Evolutionary conservation across 352 stramenopile species (phyloP), one percentile per base, ranked within the genome.

Genomic region (Phytophthora palmivora): DNA sequence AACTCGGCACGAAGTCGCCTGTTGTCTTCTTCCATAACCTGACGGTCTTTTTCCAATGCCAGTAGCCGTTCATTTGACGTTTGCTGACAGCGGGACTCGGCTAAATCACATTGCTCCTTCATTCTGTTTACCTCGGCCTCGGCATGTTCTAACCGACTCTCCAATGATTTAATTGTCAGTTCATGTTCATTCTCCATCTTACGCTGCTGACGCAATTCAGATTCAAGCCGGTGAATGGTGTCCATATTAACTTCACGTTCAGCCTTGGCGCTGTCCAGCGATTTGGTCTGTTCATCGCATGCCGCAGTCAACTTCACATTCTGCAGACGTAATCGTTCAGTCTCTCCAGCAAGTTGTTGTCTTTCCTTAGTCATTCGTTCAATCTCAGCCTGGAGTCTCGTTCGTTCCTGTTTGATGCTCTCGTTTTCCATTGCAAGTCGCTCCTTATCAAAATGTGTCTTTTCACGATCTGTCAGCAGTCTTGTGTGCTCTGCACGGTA

Each of bases 391-490:
- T 85, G 74, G 6, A 84, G 71, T 7, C 77, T 65, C 3, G 44
- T 37, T 5, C 74, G 75, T 19, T 89, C 82, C 45, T 84, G 74
- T 34, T 84, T 84, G 1, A 74, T 57, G 12, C 66, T 76, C 24
- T 88, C 78, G 1, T 78, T 61, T 30, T 88, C 80, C 44, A 76
- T 67, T 0, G 50, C 59, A n/a, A 82, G 54, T 21, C 78, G 82
- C 10, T 88, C 79, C 38, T 81, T 76, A 4, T 87, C 82, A 46
- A 89, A 87, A 8, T 79, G 75, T 1, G 74, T 57, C 60, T 85
- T 82, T 37, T 91, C 77, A 9, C 74, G 72, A 24, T 91, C 79
- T 15, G 63, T 72, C 46, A 76, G 63, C 16, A 86, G 52, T 12
- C 74, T 67, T 38, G 72, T 79, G 42, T 78, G 73, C 46, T 91